These are phyloP conservation scores for Spergularia marina DNA, from an alignment of 148 eudicot genomes.

Conservation along the genomic window DNA sequence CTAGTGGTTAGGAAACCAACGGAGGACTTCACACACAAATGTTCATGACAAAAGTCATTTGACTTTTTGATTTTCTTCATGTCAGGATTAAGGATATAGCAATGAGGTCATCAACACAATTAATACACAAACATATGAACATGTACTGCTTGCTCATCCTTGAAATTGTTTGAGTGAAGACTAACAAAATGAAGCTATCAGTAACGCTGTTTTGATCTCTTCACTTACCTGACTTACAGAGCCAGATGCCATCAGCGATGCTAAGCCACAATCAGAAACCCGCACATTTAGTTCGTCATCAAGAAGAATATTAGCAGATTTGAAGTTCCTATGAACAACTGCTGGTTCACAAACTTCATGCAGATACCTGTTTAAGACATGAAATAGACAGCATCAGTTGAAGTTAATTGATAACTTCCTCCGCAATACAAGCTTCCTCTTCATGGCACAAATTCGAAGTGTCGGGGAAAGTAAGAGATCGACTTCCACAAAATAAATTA, in stretches of 20 bases:
- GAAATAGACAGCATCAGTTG: constrained; percentile 1
- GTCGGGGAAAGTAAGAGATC: background rate
- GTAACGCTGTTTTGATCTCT: constrained; percentile 3
- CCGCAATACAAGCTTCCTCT: background rate
- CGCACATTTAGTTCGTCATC: constrained; percentile 80
- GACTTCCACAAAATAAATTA: background rate
- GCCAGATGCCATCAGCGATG: constrained; percentile 68
- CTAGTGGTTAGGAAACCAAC: too few species aligned
- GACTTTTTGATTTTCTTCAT: too few species aligned
- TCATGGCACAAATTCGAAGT: background rate
- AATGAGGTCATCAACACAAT: background rate
- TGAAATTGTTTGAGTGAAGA: background rate
- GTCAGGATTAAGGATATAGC: background rate
- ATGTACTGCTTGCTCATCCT: background rate
- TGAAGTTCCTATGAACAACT: constrained; percentile 87
- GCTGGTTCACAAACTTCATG: constrained; percentile 94
- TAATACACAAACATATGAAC: background rate
- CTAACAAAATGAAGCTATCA: background rate
- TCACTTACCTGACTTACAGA: constrained; percentile 79
- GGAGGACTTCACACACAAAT: too few species aligned
- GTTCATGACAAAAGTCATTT: too few species aligned
- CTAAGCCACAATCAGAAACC: constrained; percentile 96
- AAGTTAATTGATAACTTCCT: background rate
- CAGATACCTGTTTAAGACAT: constrained; percentile 52
- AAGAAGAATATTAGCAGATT: constrained; percentile 89